A percentile compares a stretch with the other conserved stretches of the same genome.
These are phyloP conservation scores for Crithidia bombi DNA, from an alignment of 208 protist species.

Conservation along the genomic window DNA sequence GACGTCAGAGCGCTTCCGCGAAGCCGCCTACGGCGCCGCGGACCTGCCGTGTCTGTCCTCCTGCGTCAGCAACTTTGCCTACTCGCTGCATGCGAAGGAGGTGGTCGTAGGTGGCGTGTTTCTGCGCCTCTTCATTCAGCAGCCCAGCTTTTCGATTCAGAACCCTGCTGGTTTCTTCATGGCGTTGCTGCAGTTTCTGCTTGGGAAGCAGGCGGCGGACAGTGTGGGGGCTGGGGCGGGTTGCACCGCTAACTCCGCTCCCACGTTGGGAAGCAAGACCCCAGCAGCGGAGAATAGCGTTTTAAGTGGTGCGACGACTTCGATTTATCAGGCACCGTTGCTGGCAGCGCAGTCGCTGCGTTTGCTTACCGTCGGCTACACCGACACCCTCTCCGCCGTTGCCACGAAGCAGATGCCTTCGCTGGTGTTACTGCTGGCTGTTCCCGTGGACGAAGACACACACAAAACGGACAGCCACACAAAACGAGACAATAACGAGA, in stretches of 20 bases:
- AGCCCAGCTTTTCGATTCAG: slow-evolving; percentile 77
- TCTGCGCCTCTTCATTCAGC: slow-evolving; percentile 87
- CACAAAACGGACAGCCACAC: not conserved
- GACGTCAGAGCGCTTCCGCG: slow-evolving; percentile 57
- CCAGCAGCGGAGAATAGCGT: not conserved
- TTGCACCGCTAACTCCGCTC: not conserved
- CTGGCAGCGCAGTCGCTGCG: slow-evolving; percentile 22
- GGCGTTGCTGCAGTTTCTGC: slow-evolving; percentile 54
- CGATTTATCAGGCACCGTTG: slow-evolving; percentile 13
- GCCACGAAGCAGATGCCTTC: slow-evolving; percentile 28
- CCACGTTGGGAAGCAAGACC: too few relatives aligned
- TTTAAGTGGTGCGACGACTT: not conserved
- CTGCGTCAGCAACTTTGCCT: slow-evolving; percentile 53
- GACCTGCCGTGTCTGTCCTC: slow-evolving; percentile 30
- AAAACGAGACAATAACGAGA: not conserved
- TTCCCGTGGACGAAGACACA: not conserved
- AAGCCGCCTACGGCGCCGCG: slow-evolving; percentile 47
- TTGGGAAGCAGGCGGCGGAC: slow-evolving; percentile 29
- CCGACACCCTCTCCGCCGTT: slow-evolving; percentile 7
- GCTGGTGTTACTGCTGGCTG: slow-evolving; percentile 9
- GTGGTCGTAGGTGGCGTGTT: slow-evolving; percentile 90
- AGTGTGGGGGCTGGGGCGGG: slow-evolving; percentile 1
- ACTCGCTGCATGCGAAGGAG: slow-evolving; percentile 70
- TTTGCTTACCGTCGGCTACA: slow-evolving; percentile 26
- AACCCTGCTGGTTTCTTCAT: slow-evolving; percentile 69